Percentiles rank a stretch among this genome's conserved stretches.
Conservation (phyloP, 2,329 filamentous ascomycete species). For the Neopestalotiopsis clavispora region DNA sequence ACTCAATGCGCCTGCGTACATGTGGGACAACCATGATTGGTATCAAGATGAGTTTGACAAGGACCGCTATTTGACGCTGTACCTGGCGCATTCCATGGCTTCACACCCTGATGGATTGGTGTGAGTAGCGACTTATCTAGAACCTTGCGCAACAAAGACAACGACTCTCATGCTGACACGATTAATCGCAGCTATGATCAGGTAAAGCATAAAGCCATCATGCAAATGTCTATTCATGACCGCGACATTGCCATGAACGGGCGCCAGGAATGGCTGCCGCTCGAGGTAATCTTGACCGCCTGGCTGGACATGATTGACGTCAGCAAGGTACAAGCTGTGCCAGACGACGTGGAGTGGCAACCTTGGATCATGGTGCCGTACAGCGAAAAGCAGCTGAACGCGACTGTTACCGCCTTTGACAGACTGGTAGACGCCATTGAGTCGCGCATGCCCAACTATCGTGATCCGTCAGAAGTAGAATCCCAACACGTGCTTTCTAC, state of each 20-base stretch:
- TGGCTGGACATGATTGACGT: slow-evolving; percentile 11
- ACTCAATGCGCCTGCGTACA: not conserved
- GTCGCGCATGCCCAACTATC: slow-evolving; percentile 5
- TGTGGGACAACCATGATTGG: not conserved
- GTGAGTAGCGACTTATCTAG: not conserved
- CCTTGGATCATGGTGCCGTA: slow-evolving; percentile 9
- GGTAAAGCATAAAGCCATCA: slow-evolving; percentile 3
- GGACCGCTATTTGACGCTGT: slow-evolving; percentile 5
- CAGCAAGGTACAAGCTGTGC: slow-evolving; percentile 1
- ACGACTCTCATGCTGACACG: not conserved
- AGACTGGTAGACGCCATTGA: not conserved
- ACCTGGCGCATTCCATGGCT: not conserved
- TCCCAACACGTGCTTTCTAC: not conserved
- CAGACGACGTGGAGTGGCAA: not conserved
- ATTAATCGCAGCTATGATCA: not conserved
- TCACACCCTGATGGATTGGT: slow-evolving; percentile 6
- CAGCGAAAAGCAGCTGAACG: not conserved
- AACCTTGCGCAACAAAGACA: no score
- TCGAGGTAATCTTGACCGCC: slow-evolving; percentile 6
- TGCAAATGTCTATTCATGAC: slow-evolving; percentile 11
- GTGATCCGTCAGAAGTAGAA: not conserved
- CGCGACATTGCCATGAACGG: not conserved
- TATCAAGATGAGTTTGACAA: not conserved
- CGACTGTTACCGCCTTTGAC: not conserved
- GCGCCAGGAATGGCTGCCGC: not conserved